Evolutionary conservation across 768 basidiomycete genomes (phyloP).

Genomic region (Royoungia palumana): DNA sequence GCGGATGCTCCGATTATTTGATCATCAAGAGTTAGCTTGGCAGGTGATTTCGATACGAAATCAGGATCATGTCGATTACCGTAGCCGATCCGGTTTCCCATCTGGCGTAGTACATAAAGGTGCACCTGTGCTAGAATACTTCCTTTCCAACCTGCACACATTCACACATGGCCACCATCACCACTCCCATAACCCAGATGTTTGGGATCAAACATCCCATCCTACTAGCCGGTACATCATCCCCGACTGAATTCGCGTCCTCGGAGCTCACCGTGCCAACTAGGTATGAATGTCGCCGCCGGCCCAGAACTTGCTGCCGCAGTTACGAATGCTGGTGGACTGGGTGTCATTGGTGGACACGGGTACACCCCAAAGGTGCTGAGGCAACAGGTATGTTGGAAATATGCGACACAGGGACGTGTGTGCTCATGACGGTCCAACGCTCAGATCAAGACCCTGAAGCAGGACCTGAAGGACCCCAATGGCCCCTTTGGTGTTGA

Average conservation of each 20-base stretch:
- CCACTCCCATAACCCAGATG: constrained; percentile 84
- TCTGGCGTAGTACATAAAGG: constrained; percentile 1
- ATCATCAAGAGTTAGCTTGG: too few species aligned
- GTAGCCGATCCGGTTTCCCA: too few species aligned
- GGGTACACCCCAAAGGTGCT: constrained; percentile 84
- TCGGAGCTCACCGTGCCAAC: constrained; percentile 9
- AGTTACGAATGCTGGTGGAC: constrained; percentile 89
- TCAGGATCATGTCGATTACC: too few species aligned
- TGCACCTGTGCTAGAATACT: neutral
- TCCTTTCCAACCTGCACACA: neutral
- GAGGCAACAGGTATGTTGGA: constrained; percentile 61
- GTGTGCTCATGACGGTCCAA: constrained; percentile 6
- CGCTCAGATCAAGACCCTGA: constrained; percentile 64
- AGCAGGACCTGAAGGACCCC: constrained; percentile 67
- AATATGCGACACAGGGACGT: neutral
- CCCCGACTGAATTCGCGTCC: constrained; percentile 34
- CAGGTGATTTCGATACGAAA: too few species aligned
- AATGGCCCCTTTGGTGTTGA: constrained; percentile 90
- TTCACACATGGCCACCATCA: constrained; percentile 49
- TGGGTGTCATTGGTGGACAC: constrained; percentile 90
- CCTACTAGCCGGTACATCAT: constrained; percentile 63
- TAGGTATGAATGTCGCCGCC: constrained; percentile 65
- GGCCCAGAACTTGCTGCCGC: constrained; percentile 88
- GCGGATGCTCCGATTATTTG: too few species aligned
- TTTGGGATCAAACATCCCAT: constrained; percentile 89